These are phyloP conservation scores for Astraeus odoratus DNA, from an alignment of 768 basidiomycete species.

Conservation along the genomic window DNA sequence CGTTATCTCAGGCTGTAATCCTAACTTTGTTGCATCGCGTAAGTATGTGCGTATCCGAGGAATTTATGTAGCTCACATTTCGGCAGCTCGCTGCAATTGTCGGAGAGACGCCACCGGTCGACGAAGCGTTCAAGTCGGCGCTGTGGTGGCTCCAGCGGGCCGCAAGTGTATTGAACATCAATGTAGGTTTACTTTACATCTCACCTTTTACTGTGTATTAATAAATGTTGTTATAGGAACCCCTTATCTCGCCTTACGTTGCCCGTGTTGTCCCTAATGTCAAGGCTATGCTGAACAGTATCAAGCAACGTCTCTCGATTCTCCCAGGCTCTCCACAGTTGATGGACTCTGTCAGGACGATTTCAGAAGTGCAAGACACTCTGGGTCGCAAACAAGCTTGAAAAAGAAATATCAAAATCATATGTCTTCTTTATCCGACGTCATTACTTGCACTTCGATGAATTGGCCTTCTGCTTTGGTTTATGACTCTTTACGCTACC, in stretches of 20 bases:
- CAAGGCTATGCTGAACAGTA: constrained; percentile 66
- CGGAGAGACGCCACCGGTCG: constrained; percentile 67
- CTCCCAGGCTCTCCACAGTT: constrained; percentile 66
- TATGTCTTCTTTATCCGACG: constrained; percentile 1
- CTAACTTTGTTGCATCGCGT: constrained; percentile 80
- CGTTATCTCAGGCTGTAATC: constrained; percentile 79
- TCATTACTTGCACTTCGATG: no score
- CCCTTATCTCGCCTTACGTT: constrained; percentile 75
- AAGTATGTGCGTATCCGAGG: constrained; percentile 25
- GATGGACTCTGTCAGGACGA: constrained; percentile 60
- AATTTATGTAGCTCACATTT: constrained; percentile 1
- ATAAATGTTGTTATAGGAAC: constrained; percentile 42
- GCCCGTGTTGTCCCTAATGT: constrained; percentile 77
- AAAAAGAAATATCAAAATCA: neutral
- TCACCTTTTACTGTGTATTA: neutral
- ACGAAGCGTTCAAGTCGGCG: constrained; percentile 75
- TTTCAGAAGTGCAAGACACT: constrained; percentile 71
- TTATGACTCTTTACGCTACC: neutral
- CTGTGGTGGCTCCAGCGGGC: constrained; percentile 86
- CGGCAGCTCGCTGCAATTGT: constrained; percentile 67
- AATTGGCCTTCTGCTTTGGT: constrained; percentile 1
- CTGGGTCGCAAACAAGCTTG: constrained; percentile 40
- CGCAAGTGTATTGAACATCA: constrained; percentile 62
- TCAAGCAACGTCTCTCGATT: constrained; percentile 73
- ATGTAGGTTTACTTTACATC: constrained; percentile 33